Evolutionary conservation across 768 basidiomycete genomes (phyloP).

Genomic region (Pleurotus tuoliensis): DNA sequence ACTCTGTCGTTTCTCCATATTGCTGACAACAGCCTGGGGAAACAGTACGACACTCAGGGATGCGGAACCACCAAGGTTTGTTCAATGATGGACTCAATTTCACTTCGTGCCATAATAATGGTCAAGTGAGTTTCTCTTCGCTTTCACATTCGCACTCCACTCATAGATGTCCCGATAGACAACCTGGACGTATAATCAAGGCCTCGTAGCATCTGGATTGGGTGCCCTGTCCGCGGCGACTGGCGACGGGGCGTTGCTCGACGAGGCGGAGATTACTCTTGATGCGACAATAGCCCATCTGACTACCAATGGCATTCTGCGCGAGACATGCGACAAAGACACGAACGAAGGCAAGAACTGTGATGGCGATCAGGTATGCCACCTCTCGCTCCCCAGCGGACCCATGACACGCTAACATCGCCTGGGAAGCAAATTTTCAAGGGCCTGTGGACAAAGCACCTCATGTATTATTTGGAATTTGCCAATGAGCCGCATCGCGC

Average conservation of each 20-base stretch:
- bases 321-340: conserved; percentile 50
- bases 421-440: conserved; percentile 39
- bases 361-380: conserved; percentile 39
- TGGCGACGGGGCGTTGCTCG: conserved; percentile 32
- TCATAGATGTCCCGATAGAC: conserved; percentile 27
- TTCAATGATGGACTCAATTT: conserved; percentile 42
- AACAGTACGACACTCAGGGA: conserved; percentile 36
- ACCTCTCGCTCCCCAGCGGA: background rate
- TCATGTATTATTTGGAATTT: conserved; percentile 45
- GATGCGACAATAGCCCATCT: conserved; percentile 43
- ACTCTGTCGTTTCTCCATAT: background rate
- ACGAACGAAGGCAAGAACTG: conserved; percentile 33
- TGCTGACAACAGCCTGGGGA: background rate
- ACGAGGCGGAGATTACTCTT: conserved; percentile 48
- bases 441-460: conserved; percentile 53
- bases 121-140: conserved; percentile 26
- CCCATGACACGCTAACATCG: background rate
- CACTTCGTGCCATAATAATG: conserved; percentile 37
- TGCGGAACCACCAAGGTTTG: conserved; percentile 41
- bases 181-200: conserved; percentile 60
- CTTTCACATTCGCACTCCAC: background rate
- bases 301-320: conserved; percentile 37
- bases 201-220: conserved; percentile 52
- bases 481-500: conserved; percentile 38
- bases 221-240: conserved; percentile 41